A percentile compares a stretch with the other conserved stretches of the same genome.
Evolutionary conservation across 106 monocot species (phyloP).

Genomic region (Acanthochlamys bracteata): DNA sequence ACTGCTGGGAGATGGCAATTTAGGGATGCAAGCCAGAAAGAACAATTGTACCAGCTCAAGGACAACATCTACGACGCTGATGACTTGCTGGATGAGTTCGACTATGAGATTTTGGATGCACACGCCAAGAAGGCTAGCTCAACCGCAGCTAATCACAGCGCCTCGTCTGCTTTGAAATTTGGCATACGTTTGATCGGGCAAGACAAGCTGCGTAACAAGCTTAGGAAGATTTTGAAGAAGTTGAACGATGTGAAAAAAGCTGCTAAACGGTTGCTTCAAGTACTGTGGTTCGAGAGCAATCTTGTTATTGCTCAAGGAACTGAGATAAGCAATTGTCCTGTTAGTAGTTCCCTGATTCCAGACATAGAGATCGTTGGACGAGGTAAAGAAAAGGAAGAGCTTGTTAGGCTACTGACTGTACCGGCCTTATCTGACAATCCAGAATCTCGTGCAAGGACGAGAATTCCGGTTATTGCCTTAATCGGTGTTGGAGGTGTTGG

Average conservation of each 20-base stretch:
- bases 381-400: not conserved
- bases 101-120: not conserved
- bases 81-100: not conserved
- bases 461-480: constrained; percentile 5
- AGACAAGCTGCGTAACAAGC: not conserved
- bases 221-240: not conserved
- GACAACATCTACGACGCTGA: not conserved
- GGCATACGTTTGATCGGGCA: not conserved
- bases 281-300: no score
- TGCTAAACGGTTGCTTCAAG: no score
- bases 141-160: not conserved
- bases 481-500: constrained; percentile 16
- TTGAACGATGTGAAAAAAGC: no score
- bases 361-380: not conserved
- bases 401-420: no score
- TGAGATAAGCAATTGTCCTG: not conserved
- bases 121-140: no score
- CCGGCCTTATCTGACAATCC: not conserved
- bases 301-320: no score
- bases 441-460: no score
- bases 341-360: not conserved
- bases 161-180: not conserved
- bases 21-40: not conserved
- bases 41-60: not conserved
- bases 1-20: not conserved